Evolutionary conservation across 345 rosid genomes (phyloP).

Genomic region (Rubroshorea leprosula): DNA sequence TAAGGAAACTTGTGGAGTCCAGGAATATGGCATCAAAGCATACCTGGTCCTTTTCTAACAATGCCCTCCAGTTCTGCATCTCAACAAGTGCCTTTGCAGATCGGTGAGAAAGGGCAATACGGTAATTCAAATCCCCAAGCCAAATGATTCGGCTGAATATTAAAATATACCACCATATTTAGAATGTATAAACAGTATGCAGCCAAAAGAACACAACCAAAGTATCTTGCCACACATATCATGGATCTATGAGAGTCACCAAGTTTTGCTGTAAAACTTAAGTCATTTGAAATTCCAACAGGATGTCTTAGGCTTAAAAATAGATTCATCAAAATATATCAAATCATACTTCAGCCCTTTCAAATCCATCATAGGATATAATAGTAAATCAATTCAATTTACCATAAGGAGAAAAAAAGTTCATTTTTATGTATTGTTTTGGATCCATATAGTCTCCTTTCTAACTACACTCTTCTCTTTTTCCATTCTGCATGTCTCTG

Average conservation of each 20-base stretch:
- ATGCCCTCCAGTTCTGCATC: slow-evolving; percentile 99
- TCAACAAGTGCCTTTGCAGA: slow-evolving; percentile 96
- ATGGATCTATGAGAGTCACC: too few relatives aligned
- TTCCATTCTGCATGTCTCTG: background rate
- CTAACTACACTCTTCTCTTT: background rate
- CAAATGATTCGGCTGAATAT: slow-evolving; percentile 78
- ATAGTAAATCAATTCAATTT: too few relatives aligned
- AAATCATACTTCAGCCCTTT: too few relatives aligned
- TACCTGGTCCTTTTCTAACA: slow-evolving; percentile 94
- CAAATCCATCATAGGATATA: too few relatives aligned
- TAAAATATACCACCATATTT: slow-evolving; percentile 5
- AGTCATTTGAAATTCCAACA: too few relatives aligned
- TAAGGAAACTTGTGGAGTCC: background rate
- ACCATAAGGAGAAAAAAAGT: background rate
- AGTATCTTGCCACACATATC: too few relatives aligned
- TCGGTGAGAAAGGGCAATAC: slow-evolving; percentile 90
- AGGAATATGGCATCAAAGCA: slow-evolving; percentile 11
- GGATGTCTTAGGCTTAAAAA: too few relatives aligned
- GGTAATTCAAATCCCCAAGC: slow-evolving; percentile 98
- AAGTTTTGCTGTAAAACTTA: too few relatives aligned
- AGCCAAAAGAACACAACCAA: background rate
- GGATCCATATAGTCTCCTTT: background rate
- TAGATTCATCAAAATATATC: too few relatives aligned
- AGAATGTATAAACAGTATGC: background rate
- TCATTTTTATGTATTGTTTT: background rate